A percentile compares a stretch with the other conserved stretches of the same genome.
These are phyloP conservation scores for Maudiozyma saulgeensis DNA, from an alignment of 805 yeast species.

Conservation along the genomic window DNA sequence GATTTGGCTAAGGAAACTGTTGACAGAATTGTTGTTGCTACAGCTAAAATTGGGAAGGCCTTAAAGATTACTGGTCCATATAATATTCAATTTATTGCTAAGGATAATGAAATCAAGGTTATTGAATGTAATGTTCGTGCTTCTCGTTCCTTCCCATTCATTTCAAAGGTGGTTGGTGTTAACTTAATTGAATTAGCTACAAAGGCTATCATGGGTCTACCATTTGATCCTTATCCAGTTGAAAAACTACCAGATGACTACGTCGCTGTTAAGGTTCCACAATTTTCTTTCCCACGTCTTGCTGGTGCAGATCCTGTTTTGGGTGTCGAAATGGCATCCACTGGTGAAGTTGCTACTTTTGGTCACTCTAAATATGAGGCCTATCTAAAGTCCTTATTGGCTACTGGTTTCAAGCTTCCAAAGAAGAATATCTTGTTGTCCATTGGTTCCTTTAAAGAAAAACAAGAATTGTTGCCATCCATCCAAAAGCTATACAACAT, in stretches of 20 bases:
- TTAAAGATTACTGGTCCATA: slow-evolving; percentile 94
- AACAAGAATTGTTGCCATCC: slow-evolving; percentile 83
- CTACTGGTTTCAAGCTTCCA: slow-evolving; percentile 93
- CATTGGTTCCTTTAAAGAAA: slow-evolving; percentile 94
- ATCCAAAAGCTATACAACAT: slow-evolving; percentile 69
- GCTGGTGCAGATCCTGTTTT: slow-evolving; percentile 97
- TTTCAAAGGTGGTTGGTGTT: slow-evolving; percentile 93
- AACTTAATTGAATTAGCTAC: slow-evolving; percentile 97
- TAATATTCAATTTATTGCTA: slow-evolving; percentile 93
- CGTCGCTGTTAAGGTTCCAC: slow-evolving; percentile 95
- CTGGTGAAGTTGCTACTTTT: slow-evolving; percentile 97
- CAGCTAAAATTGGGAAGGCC: slow-evolving; percentile 93
- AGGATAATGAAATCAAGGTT: slow-evolving; percentile 91
- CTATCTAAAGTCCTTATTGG: slow-evolving; percentile 83
- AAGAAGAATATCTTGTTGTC: slow-evolving; percentile 89
- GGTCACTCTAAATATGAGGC: slow-evolving; percentile 97
- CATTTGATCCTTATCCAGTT: slow-evolving; percentile 83
- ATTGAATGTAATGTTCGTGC: slow-evolving; percentile 98
- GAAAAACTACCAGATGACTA: slow-evolving; percentile 84
- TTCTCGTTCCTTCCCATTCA: slow-evolving; percentile 98
- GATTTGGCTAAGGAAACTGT: slow-evolving; percentile 89
- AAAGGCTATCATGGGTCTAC: slow-evolving; percentile 83
- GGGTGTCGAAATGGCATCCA: slow-evolving; percentile 98
- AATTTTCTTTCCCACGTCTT: slow-evolving; percentile 91
- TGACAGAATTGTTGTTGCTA: slow-evolving; percentile 81